Evolutionary conservation across 352 stramenopile species (phyloP).

Genomic region (Globisporangium orthogonon): DNA sequence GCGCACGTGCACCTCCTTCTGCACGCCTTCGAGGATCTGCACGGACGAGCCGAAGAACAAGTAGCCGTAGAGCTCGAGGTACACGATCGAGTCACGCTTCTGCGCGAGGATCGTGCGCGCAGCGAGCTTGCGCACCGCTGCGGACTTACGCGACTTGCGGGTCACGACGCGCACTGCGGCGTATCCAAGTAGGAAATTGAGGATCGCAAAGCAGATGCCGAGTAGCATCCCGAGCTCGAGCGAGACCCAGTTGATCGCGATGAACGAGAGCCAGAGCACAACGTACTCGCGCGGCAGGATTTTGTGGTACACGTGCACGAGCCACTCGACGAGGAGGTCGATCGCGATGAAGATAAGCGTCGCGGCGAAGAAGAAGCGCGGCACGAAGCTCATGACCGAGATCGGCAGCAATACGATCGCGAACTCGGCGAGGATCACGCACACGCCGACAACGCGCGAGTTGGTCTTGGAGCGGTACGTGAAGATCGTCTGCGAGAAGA

Average conservation of each 20-base stretch:
- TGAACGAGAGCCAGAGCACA: conserved; percentile 91
- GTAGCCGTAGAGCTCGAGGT: conserved; percentile 77
- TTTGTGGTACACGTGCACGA: conserved; percentile 85
- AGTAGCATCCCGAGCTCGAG: conserved; percentile 95
- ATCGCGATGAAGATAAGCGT: conserved; percentile 96
- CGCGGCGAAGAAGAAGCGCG: conserved; percentile 97
- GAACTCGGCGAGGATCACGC: conserved; percentile 87
- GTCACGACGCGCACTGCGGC: conserved; percentile 66
- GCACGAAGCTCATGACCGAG: conserved; percentile 93
- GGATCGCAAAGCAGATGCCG: conserved; percentile 85
- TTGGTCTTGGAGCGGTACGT: conserved; percentile 91
- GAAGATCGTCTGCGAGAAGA: conserved; percentile 99
- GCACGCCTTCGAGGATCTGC: conserved; percentile 76
- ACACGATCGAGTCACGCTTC: conserved; percentile 68
- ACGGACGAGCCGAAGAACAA: conserved; percentile 85
- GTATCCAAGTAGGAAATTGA: conserved; percentile 84
- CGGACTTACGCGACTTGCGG: conserved; percentile 45
- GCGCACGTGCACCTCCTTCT: conserved; percentile 62
- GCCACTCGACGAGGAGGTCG: conserved; percentile 97
- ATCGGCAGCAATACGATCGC: conserved; percentile 88
- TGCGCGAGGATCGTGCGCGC: conserved; percentile 50
- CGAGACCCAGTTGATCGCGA: conserved; percentile 90
- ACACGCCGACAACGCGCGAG: conserved; percentile 86
- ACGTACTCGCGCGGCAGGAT: conserved; percentile 89
- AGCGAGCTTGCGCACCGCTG: conserved; percentile 62